Percentiles rank a stretch among this genome's conserved stretches.
Evolutionary conservation across 306 rosid species (phyloP).

Genomic region (Corylus americana): DNA sequence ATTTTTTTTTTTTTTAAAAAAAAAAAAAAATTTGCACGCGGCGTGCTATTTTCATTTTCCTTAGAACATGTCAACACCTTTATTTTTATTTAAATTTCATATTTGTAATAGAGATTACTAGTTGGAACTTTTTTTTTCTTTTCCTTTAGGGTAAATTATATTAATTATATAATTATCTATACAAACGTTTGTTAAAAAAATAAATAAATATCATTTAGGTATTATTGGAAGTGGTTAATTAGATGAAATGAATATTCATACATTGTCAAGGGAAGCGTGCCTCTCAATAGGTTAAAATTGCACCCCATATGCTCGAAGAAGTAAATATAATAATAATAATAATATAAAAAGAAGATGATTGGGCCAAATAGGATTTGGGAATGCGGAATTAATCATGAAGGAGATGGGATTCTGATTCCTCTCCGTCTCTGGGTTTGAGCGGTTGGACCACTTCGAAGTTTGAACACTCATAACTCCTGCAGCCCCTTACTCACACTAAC

Average conservation of each 20-base stretch:
- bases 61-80: no score
- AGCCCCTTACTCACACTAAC: slow-evolving; percentile 50
- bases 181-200: no score
- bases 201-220: no score
- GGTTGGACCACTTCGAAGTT: slow-evolving; percentile 55
- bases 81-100: no score
- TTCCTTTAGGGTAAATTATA: no score
- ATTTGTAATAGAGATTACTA: no score
- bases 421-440: slow-evolving; percentile 38
- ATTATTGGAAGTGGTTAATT: no score
- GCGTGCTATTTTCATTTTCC: no score
- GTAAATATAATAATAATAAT: slow-evolving; percentile 20
- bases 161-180: no score
- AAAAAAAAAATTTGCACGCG: no score
- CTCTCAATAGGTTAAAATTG: slow-evolving; percentile 1
- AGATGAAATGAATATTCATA: neutral
- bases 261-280: slow-evolving; percentile 17
- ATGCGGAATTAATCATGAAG: slow-evolving; percentile 63
- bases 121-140: no score
- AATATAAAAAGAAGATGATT: slow-evolving; percentile 41
- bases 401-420: slow-evolving; percentile 63
- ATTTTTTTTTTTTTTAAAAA: no score
- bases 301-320: slow-evolving; percentile 27
- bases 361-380: slow-evolving; percentile 52
- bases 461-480: slow-evolving; percentile 39